Evolutionary conservation across 768 basidiomycete species (phyloP), one percentile per base, ranked within the genome.

Genomic region (Peribolospora baueri): DNA sequence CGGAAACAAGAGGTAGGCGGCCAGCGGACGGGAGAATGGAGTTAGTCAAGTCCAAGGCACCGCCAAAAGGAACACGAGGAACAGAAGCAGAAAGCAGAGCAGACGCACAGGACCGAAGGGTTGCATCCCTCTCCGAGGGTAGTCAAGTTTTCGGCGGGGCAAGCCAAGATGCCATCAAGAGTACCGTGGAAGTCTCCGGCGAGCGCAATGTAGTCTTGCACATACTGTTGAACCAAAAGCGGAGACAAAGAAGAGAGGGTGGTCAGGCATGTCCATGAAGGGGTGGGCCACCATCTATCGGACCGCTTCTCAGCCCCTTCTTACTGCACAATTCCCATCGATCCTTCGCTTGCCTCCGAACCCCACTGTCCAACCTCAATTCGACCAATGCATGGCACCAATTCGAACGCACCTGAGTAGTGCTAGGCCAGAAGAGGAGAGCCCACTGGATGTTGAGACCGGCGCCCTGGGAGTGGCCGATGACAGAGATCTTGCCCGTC

Each of bases 181-280:
- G 65, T 64, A 0, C 65, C 64, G 7, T 62, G 56, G 55, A 66
- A 66, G 49, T 63, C 62, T 8, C 57, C 57, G 0, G 65, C 63
- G 1, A 65, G 41, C 0, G 56, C 58, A 6, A 62, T 56, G 57
- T 64, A 66, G 0, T 59, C 54, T 4, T 25, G 25, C 25, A 25
- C 25, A 25, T 25, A 25, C 25, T 25, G 25, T 25, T 25, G 25
- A 25, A 25, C 25, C 25, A 25, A 25, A 25, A 25, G 25, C 25
- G 25, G 25, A 25, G 25, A 25, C 25, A 25, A 53, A 54, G 3
- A 63, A 60, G 11, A 59, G 54, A 1, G 57, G 13, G 10, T 62
- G 56, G n/a, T 48, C 41, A 2, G 36, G 3, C 25, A 25, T 25
- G 25, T 25, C 25, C 25, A 25, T 25, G 25, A 25, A 25, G 25